Evolutionary conservation across 1,139 yeast species (phyloP).

Genomic region (Zygosaccharomyces sapae): DNA sequence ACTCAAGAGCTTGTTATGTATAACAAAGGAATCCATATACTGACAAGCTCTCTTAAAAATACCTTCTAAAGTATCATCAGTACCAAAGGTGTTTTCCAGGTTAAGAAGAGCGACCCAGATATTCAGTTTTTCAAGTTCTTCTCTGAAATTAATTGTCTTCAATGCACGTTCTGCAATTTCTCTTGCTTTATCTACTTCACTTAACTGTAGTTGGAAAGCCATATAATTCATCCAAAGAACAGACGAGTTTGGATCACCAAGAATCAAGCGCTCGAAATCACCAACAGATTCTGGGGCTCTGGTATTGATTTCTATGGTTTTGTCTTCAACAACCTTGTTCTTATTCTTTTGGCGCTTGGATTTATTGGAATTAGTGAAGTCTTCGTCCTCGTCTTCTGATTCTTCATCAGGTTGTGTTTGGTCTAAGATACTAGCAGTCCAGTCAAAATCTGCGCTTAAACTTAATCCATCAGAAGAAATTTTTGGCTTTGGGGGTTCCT

Average conservation of each 20-base stretch:
- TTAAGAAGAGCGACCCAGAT: constrained; percentile 95
- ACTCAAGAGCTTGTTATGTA: constrained; percentile 74
- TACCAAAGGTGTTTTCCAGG: constrained; percentile 90
- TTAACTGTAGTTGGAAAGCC: constrained; percentile 93
- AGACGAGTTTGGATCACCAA: constrained; percentile 92
- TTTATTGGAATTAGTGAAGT: constrained; percentile 44
- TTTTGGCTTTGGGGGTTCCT: constrained; percentile 24
- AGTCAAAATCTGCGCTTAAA: constrained; percentile 74
- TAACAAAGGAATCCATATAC: constrained; percentile 80
- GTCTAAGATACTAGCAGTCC: constrained; percentile 87
- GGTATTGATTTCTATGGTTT: constrained; percentile 76
- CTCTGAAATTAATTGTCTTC: constrained; percentile 83
- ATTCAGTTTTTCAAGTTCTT: constrained; percentile 88
- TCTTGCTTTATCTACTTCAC: constrained; percentile 92
- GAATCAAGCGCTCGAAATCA: constrained; percentile 85
- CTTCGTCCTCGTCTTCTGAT: constrained; percentile 53
- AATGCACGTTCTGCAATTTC: constrained; percentile 90
- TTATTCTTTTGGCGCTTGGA: constrained; percentile 44
- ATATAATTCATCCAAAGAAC: constrained; percentile 96
- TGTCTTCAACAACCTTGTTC: constrained; percentile 59
- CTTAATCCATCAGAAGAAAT: constrained; percentile 53
- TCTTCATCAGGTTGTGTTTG: constrained; percentile 61
- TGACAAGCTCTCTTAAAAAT: constrained; percentile 80
- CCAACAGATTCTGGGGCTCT: constrained; percentile 86
- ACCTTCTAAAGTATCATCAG: constrained; percentile 74